Base-by-base conservation (phyloP, 768 basidiomycete species). In the Dioszegia crocea region DNA sequence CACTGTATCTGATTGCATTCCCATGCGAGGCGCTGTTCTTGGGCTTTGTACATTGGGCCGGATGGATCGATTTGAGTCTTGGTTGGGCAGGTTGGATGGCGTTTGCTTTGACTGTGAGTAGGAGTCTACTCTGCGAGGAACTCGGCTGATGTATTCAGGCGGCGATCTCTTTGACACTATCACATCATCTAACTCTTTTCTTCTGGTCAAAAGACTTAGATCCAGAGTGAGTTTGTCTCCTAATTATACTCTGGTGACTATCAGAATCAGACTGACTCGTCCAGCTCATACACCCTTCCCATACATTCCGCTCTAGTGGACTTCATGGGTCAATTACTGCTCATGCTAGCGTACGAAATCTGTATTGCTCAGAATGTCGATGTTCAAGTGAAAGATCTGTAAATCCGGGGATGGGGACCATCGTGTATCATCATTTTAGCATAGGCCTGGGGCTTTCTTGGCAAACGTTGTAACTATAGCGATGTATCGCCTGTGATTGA, bases 231-330 rank as follows among this genome's bases (percentile, higher is more conserved):
- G 77, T 72, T n/a, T 30, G 4, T 43, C n/a, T n/a, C n/a, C n/a
- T n/a, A n/a, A n/a, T n/a, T n/a, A n/a, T 6, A 3, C 6, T 55
- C 11, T 19, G 2, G 9, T 24, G 4, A 8, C n/a, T 2, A 2
- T 21, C 3, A 4, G n/a, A 40, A 5, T n/a, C 26, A 4, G 21
- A 44, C 55, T 57, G 53, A 62, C 40, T 9, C 21, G 14, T 33
- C 16, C 43, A 78, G 77, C 74, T 86, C 88, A 78, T 93, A 94
- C 73, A 91, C 91, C 1, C 79, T 97, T n/a, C 92, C 92, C 8
- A 83, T 94, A 26, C 91, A 94, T 64, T 91, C 89, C 11, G 89
- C 91, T 0, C 71, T 90, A 41, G 86, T 92, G 81, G 90, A 93
- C 74, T 83, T 94, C 51, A 77, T 88, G 30, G 89, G 90, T 16